Evolutionary conservation across 495 filamentous ascomycete genomes (phyloP).

Genomic region (Daldinia concentrica): DNA sequence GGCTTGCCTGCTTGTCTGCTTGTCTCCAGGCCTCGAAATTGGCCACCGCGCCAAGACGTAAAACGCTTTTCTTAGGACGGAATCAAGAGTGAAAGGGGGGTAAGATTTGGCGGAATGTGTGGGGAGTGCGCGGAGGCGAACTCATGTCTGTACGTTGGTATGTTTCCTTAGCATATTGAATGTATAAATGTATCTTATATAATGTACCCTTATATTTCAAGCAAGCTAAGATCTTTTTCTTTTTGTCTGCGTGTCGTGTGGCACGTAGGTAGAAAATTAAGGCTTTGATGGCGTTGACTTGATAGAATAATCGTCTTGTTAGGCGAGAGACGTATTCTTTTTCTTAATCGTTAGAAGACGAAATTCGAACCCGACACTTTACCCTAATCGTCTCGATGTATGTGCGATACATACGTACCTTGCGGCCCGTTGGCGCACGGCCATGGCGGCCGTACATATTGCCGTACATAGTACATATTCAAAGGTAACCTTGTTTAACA

Average conservation of each 20-base stretch:
- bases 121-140: conserved; percentile 40
- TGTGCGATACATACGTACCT: neutral
- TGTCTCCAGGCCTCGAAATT: conserved; percentile 36
- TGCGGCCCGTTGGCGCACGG: conserved; percentile 11
- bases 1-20: conserved; percentile 9
- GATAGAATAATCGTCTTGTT: conserved; percentile 15
- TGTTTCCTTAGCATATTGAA: conserved; percentile 10
- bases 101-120: conserved; percentile 43
- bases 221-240: conserved; percentile 22
- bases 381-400: neutral
- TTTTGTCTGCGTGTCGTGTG: neutral
- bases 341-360: conserved; percentile 3
- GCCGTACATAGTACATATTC: conserved; percentile 1
- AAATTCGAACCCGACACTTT: conserved; percentile 5
- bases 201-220: conserved; percentile 4
- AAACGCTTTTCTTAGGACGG: conserved; percentile 36
- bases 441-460: conserved; percentile 12
- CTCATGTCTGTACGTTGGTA: conserved; percentile 36
- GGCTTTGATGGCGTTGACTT: conserved; percentile 13
- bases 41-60: conserved; percentile 42
- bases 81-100: conserved; percentile 28
- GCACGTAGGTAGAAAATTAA: neutral
- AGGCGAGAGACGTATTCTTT: conserved; percentile 1
- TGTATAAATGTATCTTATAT: conserved; percentile 1
- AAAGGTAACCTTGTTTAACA: conserved; percentile 12